phyloP scores from a whole-genome alignment of 495 filamentous ascomycete genomes.

The Parachaetomium inaequale region DNA sequence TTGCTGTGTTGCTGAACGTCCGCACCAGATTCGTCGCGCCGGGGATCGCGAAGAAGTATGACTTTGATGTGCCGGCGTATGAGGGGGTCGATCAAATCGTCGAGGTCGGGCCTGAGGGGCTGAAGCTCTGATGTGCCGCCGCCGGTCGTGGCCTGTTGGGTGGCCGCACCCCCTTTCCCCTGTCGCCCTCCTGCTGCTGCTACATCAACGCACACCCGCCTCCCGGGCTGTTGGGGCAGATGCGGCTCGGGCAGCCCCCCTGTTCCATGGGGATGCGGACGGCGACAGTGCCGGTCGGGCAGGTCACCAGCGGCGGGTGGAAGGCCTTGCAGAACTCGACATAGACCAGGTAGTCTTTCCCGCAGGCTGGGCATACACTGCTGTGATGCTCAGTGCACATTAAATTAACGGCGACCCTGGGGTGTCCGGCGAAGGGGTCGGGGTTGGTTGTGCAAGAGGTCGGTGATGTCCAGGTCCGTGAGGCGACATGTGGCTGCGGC shows the following conservation, averaged over 20 bases:
- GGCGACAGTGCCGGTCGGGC: slow-evolving; percentile 38
- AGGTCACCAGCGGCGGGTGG: slow-evolving; percentile 42
- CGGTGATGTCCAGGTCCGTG: background rate
- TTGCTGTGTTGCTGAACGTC: slow-evolving; percentile 21
- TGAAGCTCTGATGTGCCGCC: slow-evolving; percentile 48
- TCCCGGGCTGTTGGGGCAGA: slow-evolving; percentile 48
- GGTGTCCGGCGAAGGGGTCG: background rate
- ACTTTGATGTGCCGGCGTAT: slow-evolving; percentile 77
- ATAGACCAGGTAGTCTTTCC: slow-evolving; percentile 50
- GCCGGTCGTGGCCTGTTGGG: background rate
- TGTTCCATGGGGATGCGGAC: slow-evolving; percentile 43
- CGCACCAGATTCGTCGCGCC: slow-evolving; percentile 68
- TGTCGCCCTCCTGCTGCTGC: background rate
- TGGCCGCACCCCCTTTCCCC: background rate
- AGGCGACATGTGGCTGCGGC: slow-evolving; percentile 22
- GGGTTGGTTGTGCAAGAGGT: slow-evolving; percentile 7
- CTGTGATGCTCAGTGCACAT: slow-evolving; percentile 51
- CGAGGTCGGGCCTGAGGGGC: slow-evolving; percentile 62
- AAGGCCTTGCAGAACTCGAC: slow-evolving; percentile 48
- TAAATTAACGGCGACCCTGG: slow-evolving; percentile 44
- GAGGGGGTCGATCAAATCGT: slow-evolving; percentile 85
- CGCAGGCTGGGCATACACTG: slow-evolving; percentile 49
- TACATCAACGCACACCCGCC: slow-evolving; percentile 48
- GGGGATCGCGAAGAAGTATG: slow-evolving; percentile 81
- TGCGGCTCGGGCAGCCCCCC: slow-evolving; percentile 46